phyloP scores from a whole-genome alignment of 768 basidiomycete species.

The Aureoboletus auriporus region DNA sequence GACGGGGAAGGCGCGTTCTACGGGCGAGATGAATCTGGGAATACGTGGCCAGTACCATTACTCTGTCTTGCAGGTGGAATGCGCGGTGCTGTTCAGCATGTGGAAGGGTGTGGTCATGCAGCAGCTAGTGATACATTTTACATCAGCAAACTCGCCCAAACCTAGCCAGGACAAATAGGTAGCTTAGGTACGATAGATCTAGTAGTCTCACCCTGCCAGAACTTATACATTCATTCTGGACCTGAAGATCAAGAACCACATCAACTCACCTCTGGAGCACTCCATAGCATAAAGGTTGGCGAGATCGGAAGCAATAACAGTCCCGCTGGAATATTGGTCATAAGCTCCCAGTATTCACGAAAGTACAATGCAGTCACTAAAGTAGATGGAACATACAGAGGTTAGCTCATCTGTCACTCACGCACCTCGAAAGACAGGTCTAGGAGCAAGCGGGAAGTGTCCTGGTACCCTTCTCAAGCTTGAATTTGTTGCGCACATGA shows the following conservation, averaged over 20 bases:
- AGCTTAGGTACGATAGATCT: too few species aligned
- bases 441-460: constrained; percentile 45
- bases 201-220: too few species aligned
- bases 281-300: constrained; percentile 83
- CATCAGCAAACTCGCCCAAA: too few species aligned
- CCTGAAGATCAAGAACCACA: too few species aligned
- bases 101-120: constrained; percentile 37
- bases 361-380: neutral
- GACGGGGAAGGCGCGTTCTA: constrained; percentile 27
- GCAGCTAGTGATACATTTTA: too few species aligned
- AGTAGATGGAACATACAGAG: constrained; percentile 39
- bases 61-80: constrained; percentile 38
- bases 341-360: constrained; percentile 46
- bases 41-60: constrained; percentile 23
- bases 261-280: constrained; percentile 72
- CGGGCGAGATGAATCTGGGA: constrained; percentile 6
- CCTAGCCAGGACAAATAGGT: too few species aligned
- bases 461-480: constrained; percentile 34
- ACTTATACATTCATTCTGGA: too few species aligned
- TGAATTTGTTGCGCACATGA: constrained; percentile 48
- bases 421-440: constrained; percentile 35
- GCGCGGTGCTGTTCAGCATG: constrained; percentile 25
- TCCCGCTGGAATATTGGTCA: constrained; percentile 81
- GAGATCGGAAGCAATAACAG: constrained; percentile 68
- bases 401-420: constrained; percentile 49